Evolutionary conservation across 805 yeast genomes (phyloP), one percentile per base, ranked within the genome.

Genomic region (Yamadazyma laniorum): DNA sequence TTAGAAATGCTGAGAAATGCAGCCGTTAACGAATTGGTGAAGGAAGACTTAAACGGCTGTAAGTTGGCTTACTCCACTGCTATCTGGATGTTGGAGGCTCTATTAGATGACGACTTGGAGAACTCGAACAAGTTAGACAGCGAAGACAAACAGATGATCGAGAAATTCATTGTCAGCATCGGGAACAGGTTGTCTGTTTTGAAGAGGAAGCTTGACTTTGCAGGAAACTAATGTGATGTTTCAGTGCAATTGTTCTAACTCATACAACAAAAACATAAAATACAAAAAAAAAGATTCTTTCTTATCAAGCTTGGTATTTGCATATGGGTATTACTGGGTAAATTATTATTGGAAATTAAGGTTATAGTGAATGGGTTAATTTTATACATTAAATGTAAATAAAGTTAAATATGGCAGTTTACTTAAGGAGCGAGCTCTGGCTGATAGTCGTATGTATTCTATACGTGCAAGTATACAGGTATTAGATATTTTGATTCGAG

Each of bases 1-100:
- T 72, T 91, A 53, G 98, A 91, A 53, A 86, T 90, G 69, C 85
- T 96, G 2, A 77, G 95, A 51, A 80, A 79, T 34, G 96, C 98
- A 1, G 98, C 98, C 0, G 82, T 85, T 39, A 80, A 83, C 56
- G 99, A 91, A 62, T 70, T 89, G 51, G 77, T 74, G 28, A 85
- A 85, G 31, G 83, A 79, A 39, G 89, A 83, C 53, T 58, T 85
- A 35, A 66, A 70, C 14, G 85, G 84, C 5, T 90, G 97, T 61
- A 96, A 90, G 60, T 63, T 85, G 42, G 85, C 91, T 6, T 91
- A 91, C 58, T 86, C 95, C 3, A 87, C 96, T 0, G 82, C 96
- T 0, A 77, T 91, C 36, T 91, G 97, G 97, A 88, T 91, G 96
- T 67, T 91, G 53, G 95, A 88, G 55, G 88, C 96, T 1, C 66